These are phyloP conservation scores for Russula dissimulans DNA, from an alignment of 768 basidiomycete species.

Conservation along the genomic window DNA sequence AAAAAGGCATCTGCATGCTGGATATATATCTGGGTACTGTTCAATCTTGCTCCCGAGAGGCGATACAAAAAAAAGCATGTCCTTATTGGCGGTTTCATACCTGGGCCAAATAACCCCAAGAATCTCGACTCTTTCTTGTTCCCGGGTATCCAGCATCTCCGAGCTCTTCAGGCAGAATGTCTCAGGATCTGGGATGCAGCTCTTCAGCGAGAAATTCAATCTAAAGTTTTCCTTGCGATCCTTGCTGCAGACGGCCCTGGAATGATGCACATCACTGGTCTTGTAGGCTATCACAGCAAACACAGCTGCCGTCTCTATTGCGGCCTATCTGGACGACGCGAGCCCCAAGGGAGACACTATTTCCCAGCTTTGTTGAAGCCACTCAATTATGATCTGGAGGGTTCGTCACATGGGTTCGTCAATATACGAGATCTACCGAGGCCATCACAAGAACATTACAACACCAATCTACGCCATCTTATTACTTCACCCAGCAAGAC, in stretches of 20 bases:
- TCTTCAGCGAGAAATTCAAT: neutral
- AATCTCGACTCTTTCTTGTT: conserved; percentile 26
- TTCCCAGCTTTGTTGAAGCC: neutral
- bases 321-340: neutral
- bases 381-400: neutral
- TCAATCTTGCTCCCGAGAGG: conserved; percentile 25
- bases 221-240: conserved; percentile 14
- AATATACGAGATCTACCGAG: neutral
- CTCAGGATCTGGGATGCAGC: conserved; percentile 23
- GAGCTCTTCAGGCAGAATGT: conserved; percentile 24
- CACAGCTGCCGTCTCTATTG: conserved; percentile 29
- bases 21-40: conserved; percentile 32
- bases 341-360: neutral
- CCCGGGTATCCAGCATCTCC: conserved; percentile 28
- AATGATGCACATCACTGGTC: conserved; percentile 27
- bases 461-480: neutral
- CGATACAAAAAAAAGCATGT: conserved; percentile 16
- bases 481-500: neutral
- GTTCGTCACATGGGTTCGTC: neutral
- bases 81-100: conserved; percentile 25
- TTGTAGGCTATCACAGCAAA: no score
- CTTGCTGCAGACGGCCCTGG: conserved; percentile 29
- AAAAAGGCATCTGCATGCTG: conserved; percentile 29
- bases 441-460: no score
- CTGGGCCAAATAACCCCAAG: conserved; percentile 30